Base-by-base conservation (phyloP, 495 filamentous ascomycete species). In the Lentithecium fluviatile region DNA sequence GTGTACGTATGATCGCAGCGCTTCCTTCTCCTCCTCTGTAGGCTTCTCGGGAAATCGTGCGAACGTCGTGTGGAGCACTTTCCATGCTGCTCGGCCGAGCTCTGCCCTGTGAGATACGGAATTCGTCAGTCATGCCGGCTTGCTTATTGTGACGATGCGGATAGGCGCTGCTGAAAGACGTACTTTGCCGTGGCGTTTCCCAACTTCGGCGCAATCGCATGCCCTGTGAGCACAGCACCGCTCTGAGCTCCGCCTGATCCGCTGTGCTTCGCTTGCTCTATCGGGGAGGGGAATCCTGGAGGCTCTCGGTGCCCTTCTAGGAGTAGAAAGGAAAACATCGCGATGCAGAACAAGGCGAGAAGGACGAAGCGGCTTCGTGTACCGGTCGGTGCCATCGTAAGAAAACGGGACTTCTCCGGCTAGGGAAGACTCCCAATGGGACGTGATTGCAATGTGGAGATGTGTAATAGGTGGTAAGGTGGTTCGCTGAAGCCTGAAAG, bases 1-100 rank as follows among this genome's bases (percentile, higher is more conserved):
- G 70, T 90, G 84, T 64, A 98, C 85, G 74, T 88, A 97, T 6
- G 87, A 87, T 62, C 85, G 83, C 38, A 98, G 79, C 2, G 95
- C 90, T 40, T 87, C 80, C 56, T 88, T 86, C 69, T 98, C 91
- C 64, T 96, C 90, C 52, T 80, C 71, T 0, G 87, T 88, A 0
- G 94, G 93, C 54, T 87, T 81, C 64, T 92, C 88, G 40, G 94
- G 95, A 75, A 93, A 98, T 54, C 91, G 86, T 36, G 90, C 88
- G 82, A 97, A 90, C 72, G 90, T 94, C 0, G 95, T 98, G 75
- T 98, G 94, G 69, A 98, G 83, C 65, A 96, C 84, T 69, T 92
- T 91, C 92, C 90, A 96, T 20, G 88, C 85, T 24, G 91, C 85
- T 65, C 89, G 87, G 58, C 92, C 92, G 17, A 96, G 80, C 76